Evolutionary conservation across 2,329 filamentous ascomycete genomes (phyloP).

Genomic region (Monosporascus sp.): DNA sequence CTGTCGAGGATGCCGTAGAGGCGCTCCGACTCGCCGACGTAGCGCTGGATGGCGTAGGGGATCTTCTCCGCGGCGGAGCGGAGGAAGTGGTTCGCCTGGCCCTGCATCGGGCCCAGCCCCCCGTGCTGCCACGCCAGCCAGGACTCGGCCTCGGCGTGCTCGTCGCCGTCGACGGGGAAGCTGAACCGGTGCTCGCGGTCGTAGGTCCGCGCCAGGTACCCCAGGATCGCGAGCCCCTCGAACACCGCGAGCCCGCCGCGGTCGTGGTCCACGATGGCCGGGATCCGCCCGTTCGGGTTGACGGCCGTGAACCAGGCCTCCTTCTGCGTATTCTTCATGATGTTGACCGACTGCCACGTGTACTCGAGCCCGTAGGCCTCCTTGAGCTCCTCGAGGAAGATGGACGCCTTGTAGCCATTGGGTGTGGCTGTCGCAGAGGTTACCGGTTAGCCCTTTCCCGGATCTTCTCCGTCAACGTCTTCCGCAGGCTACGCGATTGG

Average conservation of each 20-base stretch:
- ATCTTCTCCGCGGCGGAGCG: constrained; percentile 64
- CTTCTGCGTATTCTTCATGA: constrained; percentile 59
- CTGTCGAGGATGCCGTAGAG: constrained; percentile 68
- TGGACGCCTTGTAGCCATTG: constrained; percentile 52
- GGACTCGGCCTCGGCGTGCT: constrained; percentile 43
- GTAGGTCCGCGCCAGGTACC: constrained; percentile 69
- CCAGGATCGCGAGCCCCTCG: constrained; percentile 68
- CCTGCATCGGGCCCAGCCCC: constrained; percentile 68
- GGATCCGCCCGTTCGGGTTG: constrained; percentile 61
- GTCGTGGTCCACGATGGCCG: constrained; percentile 62
- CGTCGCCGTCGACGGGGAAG: constrained; percentile 42
- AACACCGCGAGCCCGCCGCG: constrained; percentile 60
- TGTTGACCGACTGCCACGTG: constrained; percentile 54
- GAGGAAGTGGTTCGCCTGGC: constrained; percentile 70
- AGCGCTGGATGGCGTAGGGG: constrained; percentile 66
- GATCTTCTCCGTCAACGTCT: background rate
- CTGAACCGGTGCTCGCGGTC: constrained; percentile 63
- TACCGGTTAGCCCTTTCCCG: background rate
- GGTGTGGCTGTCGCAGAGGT: constrained; percentile 36
- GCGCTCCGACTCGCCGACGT: constrained; percentile 69
- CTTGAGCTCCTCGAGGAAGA: constrained; percentile 62
- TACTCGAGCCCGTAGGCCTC: constrained; percentile 59
- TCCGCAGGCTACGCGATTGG: no score
- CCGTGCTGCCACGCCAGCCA: constrained; percentile 70
- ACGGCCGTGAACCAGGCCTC: constrained; percentile 60